These are phyloP conservation scores for Abrus pulchellus DNA, from an alignment of 306 rosid species.

Conservation along the genomic window DNA sequence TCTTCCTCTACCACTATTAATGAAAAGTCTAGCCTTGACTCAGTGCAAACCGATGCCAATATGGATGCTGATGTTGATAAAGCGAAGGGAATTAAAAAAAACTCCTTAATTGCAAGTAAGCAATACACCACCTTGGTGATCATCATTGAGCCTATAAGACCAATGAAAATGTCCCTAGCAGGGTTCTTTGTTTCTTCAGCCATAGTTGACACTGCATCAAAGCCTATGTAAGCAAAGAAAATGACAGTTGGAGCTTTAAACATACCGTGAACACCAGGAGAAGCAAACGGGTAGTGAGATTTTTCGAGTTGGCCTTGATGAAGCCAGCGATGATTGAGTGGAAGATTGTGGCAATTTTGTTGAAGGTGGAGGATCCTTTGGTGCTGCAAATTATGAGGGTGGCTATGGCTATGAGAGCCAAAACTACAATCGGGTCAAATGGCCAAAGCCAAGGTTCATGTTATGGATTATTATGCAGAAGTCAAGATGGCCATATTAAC, in stretches of 20 bases:
- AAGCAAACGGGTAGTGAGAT: slow-evolving; percentile 55
- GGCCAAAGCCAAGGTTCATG: slow-evolving; percentile 38
- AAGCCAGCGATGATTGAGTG: slow-evolving; percentile 72
- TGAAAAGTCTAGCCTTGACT: too few relatives aligned
- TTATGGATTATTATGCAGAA: slow-evolving; percentile 57
- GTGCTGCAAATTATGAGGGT: slow-evolving; percentile 66
- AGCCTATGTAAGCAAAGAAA: slow-evolving; percentile 83
- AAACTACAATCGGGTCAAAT: slow-evolving; percentile 73
- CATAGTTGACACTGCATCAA: slow-evolving; percentile 81
- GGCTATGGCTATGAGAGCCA: slow-evolving; percentile 52
- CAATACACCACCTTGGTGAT: slow-evolving; percentile 60
- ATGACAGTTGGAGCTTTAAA: slow-evolving; percentile 73
- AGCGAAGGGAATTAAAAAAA: too few relatives aligned
- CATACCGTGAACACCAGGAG: slow-evolving; percentile 59
- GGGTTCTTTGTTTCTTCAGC: slow-evolving; percentile 89
- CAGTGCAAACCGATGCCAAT: too few relatives aligned
- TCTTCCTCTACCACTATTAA: too few relatives aligned
- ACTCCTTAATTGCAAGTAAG: slow-evolving; percentile 50
- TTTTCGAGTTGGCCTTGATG: slow-evolving; percentile 59
- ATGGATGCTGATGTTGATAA: too few relatives aligned
- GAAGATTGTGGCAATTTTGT: slow-evolving; percentile 75
- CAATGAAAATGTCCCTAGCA: slow-evolving; percentile 74
- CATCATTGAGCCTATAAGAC: slow-evolving; percentile 77
- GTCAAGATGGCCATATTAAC: neutral
- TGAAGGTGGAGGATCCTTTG: slow-evolving; percentile 73